Evolutionary conservation across 2,329 filamentous ascomycete species (phyloP), one percentile per base, ranked within the genome.

Genomic region (Paraconiothyrium sp.): DNA sequence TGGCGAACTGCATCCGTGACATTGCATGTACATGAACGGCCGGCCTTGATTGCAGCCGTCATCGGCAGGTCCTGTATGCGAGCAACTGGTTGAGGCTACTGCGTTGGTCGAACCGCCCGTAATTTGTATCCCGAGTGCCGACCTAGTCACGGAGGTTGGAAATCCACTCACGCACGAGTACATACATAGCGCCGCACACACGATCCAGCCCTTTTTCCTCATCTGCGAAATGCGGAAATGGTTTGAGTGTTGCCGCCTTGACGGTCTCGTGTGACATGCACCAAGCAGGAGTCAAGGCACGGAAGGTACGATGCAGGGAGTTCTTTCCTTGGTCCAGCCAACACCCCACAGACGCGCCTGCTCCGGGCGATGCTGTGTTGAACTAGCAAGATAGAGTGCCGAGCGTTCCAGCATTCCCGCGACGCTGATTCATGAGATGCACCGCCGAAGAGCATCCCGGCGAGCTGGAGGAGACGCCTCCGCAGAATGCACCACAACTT

Each of bases 371-470:
- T 56, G 30, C 60, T 60, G 60, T 60, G 59, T 54, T 13, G 58
- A 51, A 34, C 55, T 49, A 56, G 43, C 54, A 56, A 30, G n/a
- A 56, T 24, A 55, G 65, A 54, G 54, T 54, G 58, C 60, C 55
- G 55, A 57, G 41, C 44, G 13, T 34, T 16, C 20, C 43, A 46
- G 20, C 43, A 3, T 11, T 46, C 16, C 27, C 27, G 27, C 16
- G 27, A 46, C 62, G 64, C 67, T 72, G 69, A 68, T 59, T 69
- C 67, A 67, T 64, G 60, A 61, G 67, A 59, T 67, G 63, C 67
- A 57, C 63, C 64, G 62, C 66, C 67, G 66, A 60, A 57, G 66
- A 52, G 58, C 60, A 62, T 60, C 6, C 34, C 65, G 62, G 44
- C 44, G 24, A 63, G 59, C 60, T 64, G 64, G 68, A 65, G 64